Evolutionary conservation across 1,139 yeast genomes (phyloP).

Genomic region (Hyphopichia khmerensis): DNA sequence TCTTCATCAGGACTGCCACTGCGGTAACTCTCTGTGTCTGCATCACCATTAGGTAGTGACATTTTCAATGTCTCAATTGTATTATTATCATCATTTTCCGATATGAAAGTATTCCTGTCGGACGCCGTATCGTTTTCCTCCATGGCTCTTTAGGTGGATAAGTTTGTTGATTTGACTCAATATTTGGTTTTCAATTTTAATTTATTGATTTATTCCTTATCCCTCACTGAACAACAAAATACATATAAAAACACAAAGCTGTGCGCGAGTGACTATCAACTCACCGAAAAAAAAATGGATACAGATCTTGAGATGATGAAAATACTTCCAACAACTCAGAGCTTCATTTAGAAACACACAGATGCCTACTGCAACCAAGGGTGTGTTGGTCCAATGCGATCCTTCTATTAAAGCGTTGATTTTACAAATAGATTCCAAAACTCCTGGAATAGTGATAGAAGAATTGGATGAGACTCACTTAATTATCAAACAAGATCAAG

Average conservation of each 20-base stretch:
- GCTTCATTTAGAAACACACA: background rate
- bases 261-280: background rate
- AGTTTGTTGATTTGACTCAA: background rate
- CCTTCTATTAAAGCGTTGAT: constrained; percentile 90
- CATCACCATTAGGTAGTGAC: background rate
- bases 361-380: constrained; percentile 49
- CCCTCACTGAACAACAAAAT: background rate
- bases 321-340: background rate
- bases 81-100: background rate
- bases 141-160: background rate
- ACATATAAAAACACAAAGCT: background rate
- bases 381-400: constrained; percentile 61
- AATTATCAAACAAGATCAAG: constrained; percentile 72
- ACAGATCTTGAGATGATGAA: no score
- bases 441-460: constrained; percentile 73
- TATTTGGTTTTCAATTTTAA: no score
- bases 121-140: background rate
- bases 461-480: constrained; percentile 92
- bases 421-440: constrained; percentile 70
- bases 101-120: background rate
- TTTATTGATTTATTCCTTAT: background rate
- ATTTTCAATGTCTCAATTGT: background rate
- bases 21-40: background rate
- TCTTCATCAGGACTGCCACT: constrained; percentile 6
- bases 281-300: background rate